Conservation (phyloP, 768 basidiomycete genomes). For the Suillus variegatus region DNA sequence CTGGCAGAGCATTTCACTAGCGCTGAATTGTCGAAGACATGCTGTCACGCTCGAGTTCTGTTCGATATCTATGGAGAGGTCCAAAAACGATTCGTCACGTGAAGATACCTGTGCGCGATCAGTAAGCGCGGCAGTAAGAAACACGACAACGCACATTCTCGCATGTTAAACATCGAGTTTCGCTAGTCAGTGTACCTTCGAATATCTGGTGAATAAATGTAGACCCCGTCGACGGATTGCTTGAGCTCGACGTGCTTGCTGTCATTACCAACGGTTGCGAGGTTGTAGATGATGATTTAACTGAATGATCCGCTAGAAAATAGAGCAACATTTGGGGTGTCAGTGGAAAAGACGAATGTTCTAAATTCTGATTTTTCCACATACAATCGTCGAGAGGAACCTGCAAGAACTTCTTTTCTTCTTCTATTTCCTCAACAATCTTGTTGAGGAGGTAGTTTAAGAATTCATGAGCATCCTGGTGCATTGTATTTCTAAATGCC, state of each 20-base stretch:
- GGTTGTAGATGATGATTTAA: slow-evolving; percentile 53
- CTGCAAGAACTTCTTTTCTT: slow-evolving; percentile 53
- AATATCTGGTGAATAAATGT: slow-evolving; percentile 93
- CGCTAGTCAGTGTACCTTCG: slow-evolving; percentile 92
- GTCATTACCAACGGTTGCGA: slow-evolving; percentile 42
- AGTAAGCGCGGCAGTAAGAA: slow-evolving; percentile 15
- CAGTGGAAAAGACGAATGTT: slow-evolving; percentile 2
- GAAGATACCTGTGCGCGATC: slow-evolving; percentile 68
- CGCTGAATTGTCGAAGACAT: slow-evolving; percentile 94
- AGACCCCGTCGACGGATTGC: slow-evolving; percentile 46
- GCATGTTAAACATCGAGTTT: slow-evolving; percentile 96
- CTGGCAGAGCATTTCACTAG: slow-evolving; percentile 97
- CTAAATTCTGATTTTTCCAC: slow-evolving; percentile 29
- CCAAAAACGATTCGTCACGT: slow-evolving; percentile 94
- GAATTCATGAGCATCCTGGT: slow-evolving; percentile 99
- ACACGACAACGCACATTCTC: slow-evolving; percentile 73
- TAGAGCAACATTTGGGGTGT: not conserved
- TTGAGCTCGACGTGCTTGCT: slow-evolving; percentile 48
- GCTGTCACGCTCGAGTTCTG: slow-evolving; percentile 97
- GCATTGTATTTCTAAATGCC: slow-evolving; percentile 85
- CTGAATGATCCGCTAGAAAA: slow-evolving; percentile 57
- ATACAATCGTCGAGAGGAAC: slow-evolving; percentile 65
- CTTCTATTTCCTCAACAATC: slow-evolving; percentile 91
- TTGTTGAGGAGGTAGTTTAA: slow-evolving; percentile 91
- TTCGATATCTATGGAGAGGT: slow-evolving; percentile 99